Evolutionary conservation across 2,329 filamentous ascomycete genomes (phyloP), one percentile per base, ranked within the genome.

Genomic region (Chaetomiaceae sp.): DNA sequence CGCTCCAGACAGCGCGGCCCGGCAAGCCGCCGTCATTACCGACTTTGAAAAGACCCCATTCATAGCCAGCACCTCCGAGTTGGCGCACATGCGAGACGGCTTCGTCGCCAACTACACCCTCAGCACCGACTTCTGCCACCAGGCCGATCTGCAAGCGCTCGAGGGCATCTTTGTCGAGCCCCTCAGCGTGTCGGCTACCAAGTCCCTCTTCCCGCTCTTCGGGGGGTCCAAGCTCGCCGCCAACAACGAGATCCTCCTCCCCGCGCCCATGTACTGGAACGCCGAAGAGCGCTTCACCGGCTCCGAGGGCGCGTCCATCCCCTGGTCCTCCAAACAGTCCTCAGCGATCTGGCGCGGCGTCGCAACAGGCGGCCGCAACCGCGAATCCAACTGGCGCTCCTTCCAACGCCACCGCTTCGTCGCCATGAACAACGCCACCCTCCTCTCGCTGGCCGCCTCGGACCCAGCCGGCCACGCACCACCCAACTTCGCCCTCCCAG

Each of bases 351-450:
- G 84, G 83, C 79, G 83, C 27, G 83, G 83, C 30, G 81, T 85
- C 8, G 83, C 82, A 1, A 85, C 83, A 1, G 83, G 83, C 2
- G 84, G 83, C 1, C 68, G 68, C 34, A 82, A 86, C 57, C 69
- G 73, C 57, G 60, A 73, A 64, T 59, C 75, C 23, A 89, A 83
- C 59, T 90, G 86, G 86, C 78, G 73, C 10, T 78, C 81, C 0
- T 89, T 89, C 61, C 86, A 90, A 56, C 80, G 86, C 3, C 86
- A 89, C 62, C 83, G 87, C 2, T 87, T 90, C 62, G 77, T 89
- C 2, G 74, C 81, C 40, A 86, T 89, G 82, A 77, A 83, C 61
- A 89, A 90, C 59, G 77, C 73, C 10, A 86, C 83, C 7, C 75
- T 73, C 50, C 71, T 86, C 4, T 60, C 62, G 5, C 62, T 66